Conservation (phyloP, 2,329 filamentous ascomycete species). For the Claviceps lovelessii region DNA sequence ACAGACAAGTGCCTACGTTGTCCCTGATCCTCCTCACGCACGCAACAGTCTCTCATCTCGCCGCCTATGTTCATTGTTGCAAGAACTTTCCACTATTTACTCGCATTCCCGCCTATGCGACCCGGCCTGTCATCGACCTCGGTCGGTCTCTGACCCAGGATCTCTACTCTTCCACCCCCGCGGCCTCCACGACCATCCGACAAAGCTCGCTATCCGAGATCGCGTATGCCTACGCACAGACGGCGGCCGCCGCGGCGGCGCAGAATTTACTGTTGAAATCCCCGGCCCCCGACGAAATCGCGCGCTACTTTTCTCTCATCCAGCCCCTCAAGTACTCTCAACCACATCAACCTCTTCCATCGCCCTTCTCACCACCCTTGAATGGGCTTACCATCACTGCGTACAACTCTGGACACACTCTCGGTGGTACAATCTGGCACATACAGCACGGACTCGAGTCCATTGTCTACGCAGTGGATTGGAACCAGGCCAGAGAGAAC, state of each 20-base stretch:
- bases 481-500: conserved; percentile 96
- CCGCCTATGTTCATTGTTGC: conserved; percentile 91
- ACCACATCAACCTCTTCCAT: conserved; percentile 76
- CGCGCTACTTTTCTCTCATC: conserved; percentile 78
- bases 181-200: conserved; percentile 75
- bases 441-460: conserved; percentile 94
- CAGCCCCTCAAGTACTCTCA: conserved; percentile 94
- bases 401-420: conserved; percentile 89
- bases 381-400: conserved; percentile 90
- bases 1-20: conserved; percentile 78
- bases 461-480: conserved; percentile 93
- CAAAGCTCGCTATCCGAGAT: conserved; percentile 55
- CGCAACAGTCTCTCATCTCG: conserved; percentile 79
- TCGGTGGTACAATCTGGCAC: conserved; percentile 97
- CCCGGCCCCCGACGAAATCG: conserved; percentile 78
- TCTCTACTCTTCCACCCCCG: conserved; percentile 75
- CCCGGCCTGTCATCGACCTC: conserved; percentile 80
- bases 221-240: conserved; percentile 37
- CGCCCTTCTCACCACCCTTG: conserved; percentile 74
- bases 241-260: conserved; percentile 27
- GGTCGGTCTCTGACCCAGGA: conserved; percentile 85
- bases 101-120: conserved; percentile 88
- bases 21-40: conserved; percentile 92
- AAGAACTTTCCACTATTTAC: conserved; percentile 88
- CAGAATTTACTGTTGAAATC: conserved; percentile 49